Base-by-base conservation (phyloP, 768 basidiomycete species). In the Solioccasus polychromus region DNA sequence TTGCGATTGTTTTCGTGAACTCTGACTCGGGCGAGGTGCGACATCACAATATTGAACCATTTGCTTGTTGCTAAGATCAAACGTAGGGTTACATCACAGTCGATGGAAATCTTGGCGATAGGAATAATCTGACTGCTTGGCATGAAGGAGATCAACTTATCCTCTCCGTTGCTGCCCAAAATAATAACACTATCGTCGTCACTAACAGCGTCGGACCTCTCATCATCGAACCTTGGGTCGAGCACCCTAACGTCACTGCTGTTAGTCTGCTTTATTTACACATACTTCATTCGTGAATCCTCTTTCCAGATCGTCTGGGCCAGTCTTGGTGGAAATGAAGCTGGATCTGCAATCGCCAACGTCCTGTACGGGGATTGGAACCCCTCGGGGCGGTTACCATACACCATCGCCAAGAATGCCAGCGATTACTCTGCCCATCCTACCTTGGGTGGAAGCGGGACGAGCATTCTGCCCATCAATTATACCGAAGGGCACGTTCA, bases 101-200 rank as follows among this genome's bases (percentile, higher is more conserved):
- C 1, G 77, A 78, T 19, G 80, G 78, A 15, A 78, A 83, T 51
- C 70, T 61, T 2, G 56, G 66, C 10, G 56, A 55, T 32, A 69
- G 72, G 40, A 52, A 60, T 22, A 72, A 74, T 50, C 44, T 76
- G 30, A 72, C 68, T 12, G 65, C 71, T 7, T 77, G 70, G 59
- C 51, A 64, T 17, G 34, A 59, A 3, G 63, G 68, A 41, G 66
- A 68, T n/a, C 42, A 61, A 9, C 53, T 74, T 46, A 73, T 83
- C 50, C 73, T 61, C 54, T 63, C 71, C 0, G 82, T 85, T 4
- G 89, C 92, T 1, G 72, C 78, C 5, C 75, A 79, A 0, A 83
- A 82, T 64, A 77, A 70, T 51, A 90, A 90, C 62, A 90, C 87
- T 5, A 76, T 93, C 42, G 92, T 91, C 20, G 78, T 94, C 14